Conservation (phyloP, 345 rosid genomes). For the Brassica cretica region DNA sequence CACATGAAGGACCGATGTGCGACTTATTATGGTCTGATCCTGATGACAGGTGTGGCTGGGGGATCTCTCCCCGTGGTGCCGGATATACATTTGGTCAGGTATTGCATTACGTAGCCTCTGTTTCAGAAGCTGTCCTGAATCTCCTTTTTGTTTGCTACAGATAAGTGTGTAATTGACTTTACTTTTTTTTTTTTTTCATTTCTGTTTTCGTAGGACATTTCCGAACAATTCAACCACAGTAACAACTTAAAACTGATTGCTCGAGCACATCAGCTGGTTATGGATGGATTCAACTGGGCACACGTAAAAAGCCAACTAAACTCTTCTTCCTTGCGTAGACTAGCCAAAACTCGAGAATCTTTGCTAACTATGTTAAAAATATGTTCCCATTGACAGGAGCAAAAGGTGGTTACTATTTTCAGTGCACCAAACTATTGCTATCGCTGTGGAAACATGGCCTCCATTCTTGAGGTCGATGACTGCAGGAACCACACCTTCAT, state of each 20-base stretch:
- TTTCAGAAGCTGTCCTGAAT: slow-evolving; percentile 17
- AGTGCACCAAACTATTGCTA: slow-evolving; percentile 98
- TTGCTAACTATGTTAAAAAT: slow-evolving; percentile 1
- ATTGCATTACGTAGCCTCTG: slow-evolving; percentile 2
- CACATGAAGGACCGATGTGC: slow-evolving; percentile 99
- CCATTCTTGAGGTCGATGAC: slow-evolving; percentile 95
- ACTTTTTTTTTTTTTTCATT: background rate
- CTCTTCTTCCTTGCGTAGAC: background rate
- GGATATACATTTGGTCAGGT: slow-evolving; percentile 99
- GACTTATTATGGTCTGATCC: slow-evolving; percentile 99
- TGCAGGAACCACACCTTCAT: slow-evolving; percentile 86
- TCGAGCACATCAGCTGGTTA: slow-evolving; percentile 97
- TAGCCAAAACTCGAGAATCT: slow-evolving; percentile 8
- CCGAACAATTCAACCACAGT: slow-evolving; percentile 94
- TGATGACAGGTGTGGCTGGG: slow-evolving; percentile 99
- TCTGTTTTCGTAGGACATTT: slow-evolving; percentile 68
- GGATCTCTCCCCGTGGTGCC: slow-evolving; percentile 98
- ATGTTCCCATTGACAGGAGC: slow-evolving; percentile 63
- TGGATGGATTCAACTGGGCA: slow-evolving; percentile 99
- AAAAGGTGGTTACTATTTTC: slow-evolving; percentile 96
- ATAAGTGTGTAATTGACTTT: slow-evolving; percentile 10
- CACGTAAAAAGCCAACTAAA: slow-evolving; percentile 57
- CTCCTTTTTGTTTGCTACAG: background rate
- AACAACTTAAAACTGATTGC: slow-evolving; percentile 90
- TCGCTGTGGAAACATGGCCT: slow-evolving; percentile 99